Base-by-base conservation (phyloP, 148 eudicot genomes). In the Beta vulgaris region DNA sequence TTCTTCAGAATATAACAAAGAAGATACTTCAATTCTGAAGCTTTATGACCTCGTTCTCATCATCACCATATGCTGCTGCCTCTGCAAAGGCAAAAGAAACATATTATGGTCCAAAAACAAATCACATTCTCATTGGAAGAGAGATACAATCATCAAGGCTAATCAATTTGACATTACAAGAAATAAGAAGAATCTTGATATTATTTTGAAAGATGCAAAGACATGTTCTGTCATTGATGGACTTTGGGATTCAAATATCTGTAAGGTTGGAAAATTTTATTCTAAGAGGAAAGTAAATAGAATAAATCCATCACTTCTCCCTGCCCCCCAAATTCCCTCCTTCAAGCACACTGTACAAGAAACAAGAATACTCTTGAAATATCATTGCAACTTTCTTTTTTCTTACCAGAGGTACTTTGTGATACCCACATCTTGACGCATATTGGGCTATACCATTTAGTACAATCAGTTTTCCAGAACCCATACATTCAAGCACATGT, bases 1-100 rank as follows among this genome's bases (percentile, higher is more conserved):
- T 55, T 75, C 34, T 32, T 34, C 46, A 76, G 65, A 68, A 72
- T 58, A 34, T 40, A 64, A 72, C 37, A 63, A 64, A 64, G 58
- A 63, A 72, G 76, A 65, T 63, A 76, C 28, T 59, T 49, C 64
- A 57, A 55, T 14, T 14, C 69, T 62, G 73, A 74, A 53, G 48
- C 54, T 44, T 75, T 80, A 76, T 40, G 49, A 90, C 92, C 88
- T 79, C 89, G 76, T 80, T 80, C 42, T 81, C 89, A 19, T 76
- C 85, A 59, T 80, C 82, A 64, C 97, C 97, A 76, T 69, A 89
- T 74, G 98, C 87, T 75, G 84, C 87, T 37, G 98, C 97, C 85
- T 93, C 98, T 91, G 93, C 78, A 83, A 78, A 75, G 66, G 40
- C 40, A 42, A 82, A 51, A 79, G 37, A 64, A 36, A 15, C 26